Conservation (phyloP, 805 yeast genomes). For the Candida sanyiensis region DNA sequence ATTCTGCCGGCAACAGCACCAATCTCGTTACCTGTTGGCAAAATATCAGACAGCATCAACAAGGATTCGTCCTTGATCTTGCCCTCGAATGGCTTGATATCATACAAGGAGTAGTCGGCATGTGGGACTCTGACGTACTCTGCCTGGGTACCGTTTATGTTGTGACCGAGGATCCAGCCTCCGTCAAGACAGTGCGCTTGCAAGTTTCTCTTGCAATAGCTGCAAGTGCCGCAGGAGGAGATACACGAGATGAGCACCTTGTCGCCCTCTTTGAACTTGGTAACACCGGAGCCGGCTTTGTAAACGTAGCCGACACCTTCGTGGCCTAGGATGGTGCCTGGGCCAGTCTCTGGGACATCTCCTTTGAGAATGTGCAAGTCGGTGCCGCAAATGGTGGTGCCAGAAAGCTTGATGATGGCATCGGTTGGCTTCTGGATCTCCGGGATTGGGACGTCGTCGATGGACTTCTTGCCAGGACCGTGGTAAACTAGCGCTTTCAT, state of each 20-base stretch:
- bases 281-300: slow-evolving; percentile 44
- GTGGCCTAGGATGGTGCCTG: slow-evolving; percentile 51
- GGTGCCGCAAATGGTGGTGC: slow-evolving; percentile 61
- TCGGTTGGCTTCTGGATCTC: slow-evolving; percentile 41
- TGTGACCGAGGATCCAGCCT: slow-evolving; percentile 49
- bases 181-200: slow-evolving; percentile 58
- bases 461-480: slow-evolving; percentile 37
- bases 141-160: slow-evolving; percentile 65
- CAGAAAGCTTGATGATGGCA: slow-evolving; percentile 48
- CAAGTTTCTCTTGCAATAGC: slow-evolving; percentile 47
- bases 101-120: slow-evolving; percentile 36
- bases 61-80: slow-evolving; percentile 42
- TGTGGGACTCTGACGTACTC: slow-evolving; percentile 52
- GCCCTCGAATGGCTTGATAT: slow-evolving; percentile 29
- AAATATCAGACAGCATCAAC: slow-evolving; percentile 56
- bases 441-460: slow-evolving; percentile 39
- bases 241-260: slow-evolving; percentile 60
- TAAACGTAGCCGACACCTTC: slow-evolving; percentile 54
- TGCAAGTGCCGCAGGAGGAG: slow-evolving; percentile 55
- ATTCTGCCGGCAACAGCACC: slow-evolving; percentile 55
- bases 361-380: slow-evolving; percentile 61
- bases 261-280: slow-evolving; percentile 48
- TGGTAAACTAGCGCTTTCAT: slow-evolving; percentile 45
- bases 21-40: slow-evolving; percentile 64
- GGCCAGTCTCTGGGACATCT: slow-evolving; percentile 47